Percentiles rank a stretch among this genome's conserved stretches.
phyloP scores from a whole-genome alignment of 2,329 filamentous ascomycete species.

The Zymoseptoria ardabiliae region DNA sequence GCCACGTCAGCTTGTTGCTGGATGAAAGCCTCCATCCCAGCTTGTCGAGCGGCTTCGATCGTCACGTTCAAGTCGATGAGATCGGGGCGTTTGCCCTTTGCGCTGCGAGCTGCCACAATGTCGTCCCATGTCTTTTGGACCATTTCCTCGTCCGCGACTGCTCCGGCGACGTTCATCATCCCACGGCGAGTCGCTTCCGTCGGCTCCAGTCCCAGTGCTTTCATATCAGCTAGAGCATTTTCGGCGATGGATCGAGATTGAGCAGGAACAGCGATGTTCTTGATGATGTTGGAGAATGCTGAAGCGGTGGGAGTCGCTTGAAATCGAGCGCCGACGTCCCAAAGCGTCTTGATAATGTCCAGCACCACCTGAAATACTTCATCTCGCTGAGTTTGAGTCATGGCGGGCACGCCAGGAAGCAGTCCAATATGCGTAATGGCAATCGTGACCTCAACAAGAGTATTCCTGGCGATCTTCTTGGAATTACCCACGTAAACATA shows the following conservation, averaged over 20 bases:
- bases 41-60: constrained; percentile 19
- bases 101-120: constrained; percentile 17
- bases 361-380: constrained; percentile 21
- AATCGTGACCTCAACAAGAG: constrained; percentile 34
- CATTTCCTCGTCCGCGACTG: constrained; percentile 23
- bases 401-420: constrained; percentile 10
- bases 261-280: constrained; percentile 28
- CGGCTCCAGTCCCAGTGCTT: constrained; percentile 21
- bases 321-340: constrained; percentile 25
- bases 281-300: constrained; percentile 34
- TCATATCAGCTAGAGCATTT: constrained; percentile 24
- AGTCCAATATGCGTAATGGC: constrained; percentile 25
- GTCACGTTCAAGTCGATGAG: constrained; percentile 23
- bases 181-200: constrained; percentile 29
- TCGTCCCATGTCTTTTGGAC: constrained; percentile 27
- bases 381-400: constrained; percentile 15
- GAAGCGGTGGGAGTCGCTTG: constrained; percentile 22
- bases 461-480: constrained; percentile 29
- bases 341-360: constrained; percentile 20
- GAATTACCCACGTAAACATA: constrained; percentile 38
- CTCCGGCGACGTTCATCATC: constrained; percentile 30
- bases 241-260: constrained; percentile 24
- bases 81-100: constrained; percentile 10
- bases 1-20: constrained; percentile 13
- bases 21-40: constrained; percentile 16